A percentile compares a stretch with the other conserved stretches of the same genome.
Evolutionary conservation across 176 grass and related monocot genomes (phyloP).

Genomic region (Ananas comosus): DNA sequence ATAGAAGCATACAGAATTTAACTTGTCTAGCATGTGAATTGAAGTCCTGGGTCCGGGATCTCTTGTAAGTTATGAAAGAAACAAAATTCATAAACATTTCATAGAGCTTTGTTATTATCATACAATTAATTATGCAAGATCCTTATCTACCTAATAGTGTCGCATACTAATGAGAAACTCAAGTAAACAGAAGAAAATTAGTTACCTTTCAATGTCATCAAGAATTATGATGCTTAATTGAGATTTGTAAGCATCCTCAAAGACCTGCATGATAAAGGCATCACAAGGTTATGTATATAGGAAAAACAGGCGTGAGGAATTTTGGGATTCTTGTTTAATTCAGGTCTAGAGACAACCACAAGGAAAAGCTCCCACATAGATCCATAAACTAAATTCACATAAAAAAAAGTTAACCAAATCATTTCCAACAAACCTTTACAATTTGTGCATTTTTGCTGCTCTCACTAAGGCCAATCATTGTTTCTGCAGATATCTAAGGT

Average conservation of each 20-base stretch:
- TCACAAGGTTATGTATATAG: no score
- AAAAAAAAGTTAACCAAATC: neutral
- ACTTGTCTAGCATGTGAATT: neutral
- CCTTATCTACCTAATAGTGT: neutral
- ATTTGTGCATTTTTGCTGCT: conserved; percentile 82
- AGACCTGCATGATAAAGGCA: conserved; percentile 45
- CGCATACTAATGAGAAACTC: neutral
- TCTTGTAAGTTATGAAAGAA: neutral
- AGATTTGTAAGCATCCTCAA: conserved; percentile 99
- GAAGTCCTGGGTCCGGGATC: neutral
- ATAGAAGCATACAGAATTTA: neutral
- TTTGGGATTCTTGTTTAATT: no score
- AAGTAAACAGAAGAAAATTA: neutral
- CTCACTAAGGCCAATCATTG: conserved; percentile 93
- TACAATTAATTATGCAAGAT: neutral
- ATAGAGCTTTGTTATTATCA: neutral
- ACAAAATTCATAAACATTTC: neutral
- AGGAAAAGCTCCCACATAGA: neutral
- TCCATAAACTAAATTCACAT: neutral
- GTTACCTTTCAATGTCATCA: conserved; percentile 73
- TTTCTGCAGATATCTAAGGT: conserved; percentile 79
- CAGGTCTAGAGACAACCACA: neutral
- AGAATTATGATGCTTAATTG: conserved; percentile 96
- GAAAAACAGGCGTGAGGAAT: no score
- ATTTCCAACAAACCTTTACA: conserved; percentile 58